Conservation (phyloP, 2,329 filamentous ascomycete species). For the Beauveria sp. region DNA sequence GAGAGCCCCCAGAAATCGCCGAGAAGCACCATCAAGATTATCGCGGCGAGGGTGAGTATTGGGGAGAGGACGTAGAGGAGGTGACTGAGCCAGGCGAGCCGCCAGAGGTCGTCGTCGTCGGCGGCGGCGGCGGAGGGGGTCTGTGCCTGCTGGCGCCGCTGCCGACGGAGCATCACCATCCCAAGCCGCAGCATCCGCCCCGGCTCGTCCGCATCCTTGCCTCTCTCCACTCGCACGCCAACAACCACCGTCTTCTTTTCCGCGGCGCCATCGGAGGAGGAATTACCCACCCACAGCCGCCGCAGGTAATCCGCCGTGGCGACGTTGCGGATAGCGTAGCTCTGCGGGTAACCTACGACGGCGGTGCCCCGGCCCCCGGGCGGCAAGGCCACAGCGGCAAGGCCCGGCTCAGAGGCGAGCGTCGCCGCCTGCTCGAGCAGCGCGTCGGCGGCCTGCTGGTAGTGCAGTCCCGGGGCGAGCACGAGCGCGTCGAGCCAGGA, state of each 20-base stretch:
- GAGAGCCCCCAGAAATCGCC: conserved; percentile 45
- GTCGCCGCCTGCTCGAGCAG: conserved; percentile 35
- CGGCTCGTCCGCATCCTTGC: conserved; percentile 17
- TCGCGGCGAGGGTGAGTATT: conserved; percentile 35
- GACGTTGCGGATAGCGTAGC: conserved; percentile 35
- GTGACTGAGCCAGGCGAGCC: conserved; percentile 40
- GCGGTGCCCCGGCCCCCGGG: conserved; percentile 20
- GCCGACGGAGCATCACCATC: neutral
- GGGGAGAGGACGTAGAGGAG: conserved; percentile 41
- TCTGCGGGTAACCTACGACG: conserved; percentile 3
- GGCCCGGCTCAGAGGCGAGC: conserved; percentile 19
- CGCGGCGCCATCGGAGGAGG: neutral
- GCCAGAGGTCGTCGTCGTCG: conserved; percentile 16
- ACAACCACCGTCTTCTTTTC: conserved; percentile 15
- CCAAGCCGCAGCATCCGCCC: conserved; percentile 12
- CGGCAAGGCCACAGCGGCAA: conserved; percentile 27
- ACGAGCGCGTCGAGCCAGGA: conserved; percentile 49
- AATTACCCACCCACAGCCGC: conserved; percentile 19
- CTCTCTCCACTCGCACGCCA: conserved; percentile 19
- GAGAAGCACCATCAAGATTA: conserved; percentile 38
- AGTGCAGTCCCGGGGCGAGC: conserved; percentile 53
- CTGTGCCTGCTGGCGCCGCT: neutral
- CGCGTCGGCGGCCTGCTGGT: conserved; percentile 48
- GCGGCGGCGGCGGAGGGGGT: neutral
- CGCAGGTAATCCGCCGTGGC: conserved; percentile 43